Base-by-base conservation (phyloP, 345 rosid genomes). In the Populus deltoides region DNA sequence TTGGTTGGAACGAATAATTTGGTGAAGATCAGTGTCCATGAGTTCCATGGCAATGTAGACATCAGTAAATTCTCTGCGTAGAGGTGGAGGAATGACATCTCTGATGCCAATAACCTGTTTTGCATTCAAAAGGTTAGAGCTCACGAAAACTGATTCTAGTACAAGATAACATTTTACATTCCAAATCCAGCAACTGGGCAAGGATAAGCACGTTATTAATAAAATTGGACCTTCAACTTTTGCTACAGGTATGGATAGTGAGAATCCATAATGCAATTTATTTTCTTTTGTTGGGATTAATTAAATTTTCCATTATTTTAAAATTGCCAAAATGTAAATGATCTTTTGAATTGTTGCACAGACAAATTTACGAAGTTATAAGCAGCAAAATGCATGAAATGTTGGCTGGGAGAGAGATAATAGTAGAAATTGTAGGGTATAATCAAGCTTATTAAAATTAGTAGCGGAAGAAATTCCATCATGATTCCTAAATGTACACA, bases 1-100 rank as follows among this genome's bases (percentile, higher is more conserved):
- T 78, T 97, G 99, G 78, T 92, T 97, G 35, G 98, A 97, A 71
- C 94, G 91, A 61, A 92, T 90, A 74, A 97, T 97, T 73, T 97
- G 97, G 79, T 97, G 98, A 80, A 97, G 92, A 87, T 97, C 99
- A 38, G 98, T 90, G 83, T 94, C 99, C 99, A 97, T 91, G 75
- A 94, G 90, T 55, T 94, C 99, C 27, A 76, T 87, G 38, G 98
- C 89, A 13, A 92, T 86, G 80, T 94, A 97, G 27, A 97, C 99
- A 83, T 97, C 99, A 9, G 79, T 72, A 82, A 97, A 97, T 80
- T 97, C 92, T 83, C 91, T 86, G 73, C 97, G 66, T 43, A 90
- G 2, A 76, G 99, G 94, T 22, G 99, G 98, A 76, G 99, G 98
- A 84, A 97, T 84, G 71, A 97, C 97, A 83, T 97, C 98, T 86